Percentiles rank a stretch among this genome's conserved stretches.
Evolutionary conservation across 306 rosid species (phyloP).

Genomic region (Herpetospermum pedunculosum): DNA sequence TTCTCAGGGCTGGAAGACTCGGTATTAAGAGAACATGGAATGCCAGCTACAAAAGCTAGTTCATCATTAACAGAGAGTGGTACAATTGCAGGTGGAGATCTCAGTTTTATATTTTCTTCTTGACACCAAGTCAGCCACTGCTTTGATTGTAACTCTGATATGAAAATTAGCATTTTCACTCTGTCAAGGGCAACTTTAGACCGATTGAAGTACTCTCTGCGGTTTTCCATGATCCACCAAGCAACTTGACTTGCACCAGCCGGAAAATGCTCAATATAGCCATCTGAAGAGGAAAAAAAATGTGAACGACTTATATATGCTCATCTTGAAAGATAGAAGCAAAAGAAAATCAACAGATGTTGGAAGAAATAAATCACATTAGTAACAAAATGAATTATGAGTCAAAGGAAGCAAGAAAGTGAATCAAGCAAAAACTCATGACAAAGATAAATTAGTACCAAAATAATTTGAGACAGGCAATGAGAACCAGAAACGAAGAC

Average conservation of each 20-base stretch:
- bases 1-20: slow-evolving; percentile 44
- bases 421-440: background rate
- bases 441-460: background rate
- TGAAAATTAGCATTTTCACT: slow-evolving; percentile 57
- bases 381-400: background rate
- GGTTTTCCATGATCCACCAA: slow-evolving; percentile 98
- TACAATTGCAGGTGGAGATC: slow-evolving; percentile 50
- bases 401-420: background rate
- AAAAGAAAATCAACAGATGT: background rate
- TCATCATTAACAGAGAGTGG: slow-evolving; percentile 80
- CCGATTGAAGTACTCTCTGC: slow-evolving; percentile 72
- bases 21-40: slow-evolving; percentile 69
- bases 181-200: slow-evolving; percentile 52
- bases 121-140: slow-evolving; percentile 78
- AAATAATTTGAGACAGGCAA: background rate
- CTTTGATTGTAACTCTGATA: slow-evolving; percentile 67
- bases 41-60: slow-evolving; percentile 71
- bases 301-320: background rate
- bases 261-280: slow-evolving; percentile 65
- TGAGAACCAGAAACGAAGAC: background rate
- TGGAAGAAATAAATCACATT: no score
- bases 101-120: slow-evolving; percentile 57
- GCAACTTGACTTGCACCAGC: slow-evolving; percentile 73
- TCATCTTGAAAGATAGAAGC: background rate
- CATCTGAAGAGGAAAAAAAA: slow-evolving; percentile 31